phyloP scores from a whole-genome alignment of 352 stramenopile species.

The Phytopythium litorale region DNA sequence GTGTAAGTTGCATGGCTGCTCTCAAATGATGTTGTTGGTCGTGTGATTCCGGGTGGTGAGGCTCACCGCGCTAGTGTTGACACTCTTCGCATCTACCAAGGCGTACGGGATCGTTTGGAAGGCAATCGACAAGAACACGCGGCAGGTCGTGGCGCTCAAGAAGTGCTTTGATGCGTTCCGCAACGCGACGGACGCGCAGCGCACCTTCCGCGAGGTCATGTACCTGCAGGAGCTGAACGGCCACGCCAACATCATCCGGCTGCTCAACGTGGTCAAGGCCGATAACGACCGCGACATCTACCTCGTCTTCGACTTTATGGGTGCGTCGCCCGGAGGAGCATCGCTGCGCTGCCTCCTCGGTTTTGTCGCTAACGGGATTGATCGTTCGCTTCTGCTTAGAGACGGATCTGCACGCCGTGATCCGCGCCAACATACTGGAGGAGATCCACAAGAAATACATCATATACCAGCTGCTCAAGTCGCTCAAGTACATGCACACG shows the following conservation, averaged over 20 bases:
- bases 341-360: background rate
- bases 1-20: slow-evolving; percentile 38
- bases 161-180: slow-evolving; percentile 97
- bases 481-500: slow-evolving; percentile 96
- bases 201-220: slow-evolving; percentile 96
- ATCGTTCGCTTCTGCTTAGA: slow-evolving; percentile 39
- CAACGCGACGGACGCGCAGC: slow-evolving; percentile 93
- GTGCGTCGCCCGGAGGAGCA: slow-evolving; percentile 19
- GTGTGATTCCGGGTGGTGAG: background rate
- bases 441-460: slow-evolving; percentile 98
- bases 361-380: background rate
- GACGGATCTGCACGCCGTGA: slow-evolving; percentile 94
- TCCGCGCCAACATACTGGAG: slow-evolving; percentile 93
- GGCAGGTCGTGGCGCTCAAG: slow-evolving; percentile 92
- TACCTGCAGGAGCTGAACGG: slow-evolving; percentile 92
- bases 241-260: slow-evolving; percentile 93
- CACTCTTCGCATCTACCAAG: slow-evolving; percentile 23
- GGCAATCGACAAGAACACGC: slow-evolving; percentile 91
- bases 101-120: slow-evolving; percentile 97
- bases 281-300: slow-evolving; percentile 97
- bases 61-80: background rate
- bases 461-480: slow-evolving; percentile 95
- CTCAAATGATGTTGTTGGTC: background rate
- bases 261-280: slow-evolving; percentile 93
- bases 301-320: slow-evolving; percentile 96